phyloP scores from a whole-genome alignment of 2,329 filamentous ascomycete species.

The Lizonia empirigonia region DNA sequence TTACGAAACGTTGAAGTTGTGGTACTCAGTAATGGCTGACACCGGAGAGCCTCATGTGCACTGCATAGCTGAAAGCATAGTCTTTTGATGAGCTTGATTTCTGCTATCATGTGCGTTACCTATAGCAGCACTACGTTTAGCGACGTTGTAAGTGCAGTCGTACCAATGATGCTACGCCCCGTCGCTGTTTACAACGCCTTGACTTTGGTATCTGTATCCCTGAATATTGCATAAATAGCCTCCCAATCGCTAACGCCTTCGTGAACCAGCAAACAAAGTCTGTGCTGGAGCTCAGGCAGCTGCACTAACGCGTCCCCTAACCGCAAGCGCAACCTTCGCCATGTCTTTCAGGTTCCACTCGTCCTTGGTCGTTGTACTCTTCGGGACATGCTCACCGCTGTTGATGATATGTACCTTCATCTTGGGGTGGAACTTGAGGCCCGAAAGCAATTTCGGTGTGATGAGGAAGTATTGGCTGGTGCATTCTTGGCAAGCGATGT shows the following conservation, averaged over 20 bases:
- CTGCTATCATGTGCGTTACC: neutral
- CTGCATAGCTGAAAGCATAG: neutral
- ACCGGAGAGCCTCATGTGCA: conserved; percentile 1
- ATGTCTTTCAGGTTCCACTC: conserved; percentile 53
- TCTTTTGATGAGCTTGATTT: neutral
- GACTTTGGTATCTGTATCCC: conserved; percentile 10
- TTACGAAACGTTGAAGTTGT: neutral
- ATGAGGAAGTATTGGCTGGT: conserved; percentile 89
- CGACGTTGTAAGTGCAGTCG: conserved; percentile 6
- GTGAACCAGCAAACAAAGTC: neutral
- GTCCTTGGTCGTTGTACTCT: conserved; percentile 38
- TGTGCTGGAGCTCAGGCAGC: conserved; percentile 17
- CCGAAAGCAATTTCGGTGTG: conserved; percentile 90
- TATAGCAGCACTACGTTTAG: conserved; percentile 8
- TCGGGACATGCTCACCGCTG: conserved; percentile 72
- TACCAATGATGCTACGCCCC: conserved; percentile 1
- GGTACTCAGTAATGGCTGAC: neutral
- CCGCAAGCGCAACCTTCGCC: conserved; percentile 40
- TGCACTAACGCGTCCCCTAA: conserved; percentile 30
- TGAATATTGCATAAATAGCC: conserved; percentile 1
- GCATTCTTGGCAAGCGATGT: conserved; percentile 87
- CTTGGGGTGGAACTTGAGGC: conserved; percentile 81
- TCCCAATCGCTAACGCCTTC: conserved; percentile 1
- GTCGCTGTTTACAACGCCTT: neutral
- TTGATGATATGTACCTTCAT: conserved; percentile 96